A percentile compares a stretch with the other conserved stretches of the same genome.
These are phyloP conservation scores for Cerrena zonata DNA, from an alignment of 1,284 basidiomycete species.

Conservation along the genomic window DNA sequence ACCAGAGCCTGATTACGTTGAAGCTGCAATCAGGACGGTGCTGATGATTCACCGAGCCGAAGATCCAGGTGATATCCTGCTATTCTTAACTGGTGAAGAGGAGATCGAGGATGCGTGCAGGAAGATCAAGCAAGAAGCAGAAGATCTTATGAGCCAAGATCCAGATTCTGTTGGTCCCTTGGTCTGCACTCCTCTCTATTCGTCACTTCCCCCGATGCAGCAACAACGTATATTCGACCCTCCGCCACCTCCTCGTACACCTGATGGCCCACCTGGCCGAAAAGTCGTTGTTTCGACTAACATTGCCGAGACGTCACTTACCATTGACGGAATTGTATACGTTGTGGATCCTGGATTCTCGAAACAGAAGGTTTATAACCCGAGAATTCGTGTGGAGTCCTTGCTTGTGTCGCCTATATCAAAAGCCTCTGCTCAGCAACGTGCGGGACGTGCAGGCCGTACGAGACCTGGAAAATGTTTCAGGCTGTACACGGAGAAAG, in stretches of 20 bases:
- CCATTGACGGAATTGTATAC: conserved; percentile 98
- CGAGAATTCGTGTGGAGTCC: conserved; percentile 91
- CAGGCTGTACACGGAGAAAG: conserved; percentile 93
- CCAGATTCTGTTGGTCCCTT: conserved; percentile 81
- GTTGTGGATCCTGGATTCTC: conserved; percentile 98
- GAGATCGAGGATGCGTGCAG: conserved; percentile 97
- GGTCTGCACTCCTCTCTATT: conserved; percentile 87
- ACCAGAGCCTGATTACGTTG: conserved; percentile 94
- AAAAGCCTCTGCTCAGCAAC: conserved; percentile 92
- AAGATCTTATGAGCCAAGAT: conserved; percentile 68
- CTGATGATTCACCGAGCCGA: conserved; percentile 97
- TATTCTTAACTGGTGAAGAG: conserved; percentile 97
- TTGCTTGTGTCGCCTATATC: conserved; percentile 92
- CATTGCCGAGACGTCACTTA: conserved; percentile 96
- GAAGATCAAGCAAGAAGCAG: conserved; percentile 87
- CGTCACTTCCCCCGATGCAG: conserved; percentile 85
- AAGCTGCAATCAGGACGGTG: conserved; percentile 93
- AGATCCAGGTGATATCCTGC: conserved; percentile 85
- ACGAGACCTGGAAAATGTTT: conserved; percentile 97
- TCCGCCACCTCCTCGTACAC: conserved; percentile 58
- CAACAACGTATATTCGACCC: conserved; percentile 95
- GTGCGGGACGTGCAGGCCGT: conserved; percentile 93
- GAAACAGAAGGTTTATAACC: conserved; percentile 97
- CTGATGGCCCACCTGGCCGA: conserved; percentile 77
- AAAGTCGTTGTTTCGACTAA: conserved; percentile 96